A percentile compares a stretch with the other conserved stretches of the same genome.
phyloP scores from a whole-genome alignment of 2,329 filamentous ascomycete species.

The Rasamsonia emersonii region DNA sequence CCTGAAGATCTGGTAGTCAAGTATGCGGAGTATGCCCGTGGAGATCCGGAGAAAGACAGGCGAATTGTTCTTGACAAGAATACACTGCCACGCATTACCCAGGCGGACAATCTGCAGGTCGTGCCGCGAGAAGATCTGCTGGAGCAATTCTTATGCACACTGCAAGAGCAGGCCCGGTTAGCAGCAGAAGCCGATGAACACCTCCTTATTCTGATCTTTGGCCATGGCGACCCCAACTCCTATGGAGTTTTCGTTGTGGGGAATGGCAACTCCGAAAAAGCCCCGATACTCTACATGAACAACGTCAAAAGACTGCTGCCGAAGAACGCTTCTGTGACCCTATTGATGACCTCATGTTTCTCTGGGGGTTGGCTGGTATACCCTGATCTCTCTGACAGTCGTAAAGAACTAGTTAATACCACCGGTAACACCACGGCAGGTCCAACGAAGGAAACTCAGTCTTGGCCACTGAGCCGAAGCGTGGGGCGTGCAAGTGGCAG shows the following conservation, averaged over 20 bases:
- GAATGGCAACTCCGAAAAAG: background rate
- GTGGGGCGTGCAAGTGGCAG: slow-evolving; percentile 8
- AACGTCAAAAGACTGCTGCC: slow-evolving; percentile 4
- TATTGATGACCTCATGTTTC: slow-evolving; percentile 7
- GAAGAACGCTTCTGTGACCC: slow-evolving; percentile 1
- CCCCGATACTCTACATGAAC: slow-evolving; percentile 5
- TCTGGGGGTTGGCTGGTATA: slow-evolving; percentile 8
- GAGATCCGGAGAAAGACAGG: slow-evolving; percentile 7
- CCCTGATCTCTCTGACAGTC: slow-evolving; percentile 2
- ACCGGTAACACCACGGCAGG: slow-evolving; percentile 8
- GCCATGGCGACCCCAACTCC: slow-evolving; percentile 8
- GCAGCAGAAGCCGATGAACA: slow-evolving; percentile 8
- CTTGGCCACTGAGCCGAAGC: slow-evolving; percentile 8
- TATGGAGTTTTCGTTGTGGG: slow-evolving; percentile 8
- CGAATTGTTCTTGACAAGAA: slow-evolving; percentile 9
- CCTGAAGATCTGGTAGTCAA: slow-evolving; percentile 9
- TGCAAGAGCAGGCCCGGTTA: slow-evolving; percentile 9
- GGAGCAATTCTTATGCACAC: slow-evolving; percentile 9
- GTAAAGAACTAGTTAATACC: slow-evolving; percentile 4
- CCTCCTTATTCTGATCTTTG: slow-evolving; percentile 11
- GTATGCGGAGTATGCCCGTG: slow-evolving; percentile 11
- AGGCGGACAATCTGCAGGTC: slow-evolving; percentile 7
- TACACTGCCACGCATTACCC: slow-evolving; percentile 5
- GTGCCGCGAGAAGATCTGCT: slow-evolving; percentile 8
- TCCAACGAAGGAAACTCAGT: slow-evolving; percentile 2